Evolutionary conservation across 768 basidiomycete genomes (phyloP).

Genomic region (Piloderma croceum): DNA sequence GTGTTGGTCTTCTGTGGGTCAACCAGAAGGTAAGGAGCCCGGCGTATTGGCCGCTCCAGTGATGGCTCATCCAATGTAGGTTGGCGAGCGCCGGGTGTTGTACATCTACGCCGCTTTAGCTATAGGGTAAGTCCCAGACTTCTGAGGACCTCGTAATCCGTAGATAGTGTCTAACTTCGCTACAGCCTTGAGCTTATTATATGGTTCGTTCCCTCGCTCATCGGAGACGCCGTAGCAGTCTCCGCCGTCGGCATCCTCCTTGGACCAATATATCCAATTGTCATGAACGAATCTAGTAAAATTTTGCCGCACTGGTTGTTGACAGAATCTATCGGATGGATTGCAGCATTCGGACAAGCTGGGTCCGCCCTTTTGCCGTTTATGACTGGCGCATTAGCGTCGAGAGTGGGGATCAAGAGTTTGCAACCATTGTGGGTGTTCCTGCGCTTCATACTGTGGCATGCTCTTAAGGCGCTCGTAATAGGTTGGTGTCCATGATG

Average conservation of each 20-base stretch:
- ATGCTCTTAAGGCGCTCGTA: background rate
- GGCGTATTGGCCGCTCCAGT: background rate
- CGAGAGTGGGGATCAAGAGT: constrained; percentile 32
- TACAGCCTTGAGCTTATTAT: constrained; percentile 62
- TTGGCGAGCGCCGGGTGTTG: constrained; percentile 51
- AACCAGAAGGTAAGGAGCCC: background rate
- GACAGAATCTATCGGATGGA: constrained; percentile 35
- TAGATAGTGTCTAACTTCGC: background rate
- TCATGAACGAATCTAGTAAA: constrained; percentile 22
- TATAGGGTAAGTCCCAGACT: constrained; percentile 34
- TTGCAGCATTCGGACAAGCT: constrained; percentile 41
- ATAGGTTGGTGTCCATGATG: background rate
- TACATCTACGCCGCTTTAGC: constrained; percentile 48
- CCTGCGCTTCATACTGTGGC: background rate
- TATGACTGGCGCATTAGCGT: constrained; percentile 36
- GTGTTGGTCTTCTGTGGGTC: constrained; percentile 3
- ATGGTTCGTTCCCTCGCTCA: constrained; percentile 64
- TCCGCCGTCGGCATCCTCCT: constrained; percentile 61
- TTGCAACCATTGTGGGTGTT: constrained; percentile 38
- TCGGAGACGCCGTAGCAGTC: constrained; percentile 60
- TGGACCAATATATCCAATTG: constrained; percentile 71
- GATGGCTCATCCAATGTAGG: constrained; percentile 18
- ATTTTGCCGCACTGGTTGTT: constrained; percentile 22
- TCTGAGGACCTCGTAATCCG: background rate
- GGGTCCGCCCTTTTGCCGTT: constrained; percentile 42